Evolutionary conservation across 2,329 filamentous ascomycete genomes (phyloP), one percentile per base, ranked within the genome.

Genomic region (Hymenoscyphus salicellus): DNA sequence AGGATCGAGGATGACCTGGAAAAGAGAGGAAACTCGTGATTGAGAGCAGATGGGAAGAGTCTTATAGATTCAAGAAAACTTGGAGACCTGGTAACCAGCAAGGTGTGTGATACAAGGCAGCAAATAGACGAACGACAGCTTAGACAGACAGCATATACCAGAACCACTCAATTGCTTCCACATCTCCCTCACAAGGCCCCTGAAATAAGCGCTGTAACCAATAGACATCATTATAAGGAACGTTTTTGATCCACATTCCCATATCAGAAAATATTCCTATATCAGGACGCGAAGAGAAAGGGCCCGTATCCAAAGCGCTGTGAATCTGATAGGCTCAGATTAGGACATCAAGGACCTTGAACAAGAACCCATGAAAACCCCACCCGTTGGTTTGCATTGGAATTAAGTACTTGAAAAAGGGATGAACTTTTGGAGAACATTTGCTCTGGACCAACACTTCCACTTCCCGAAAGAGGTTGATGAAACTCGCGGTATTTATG

Each of bases 1-100:
- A 52, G 20, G 46, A 52, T 52, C 46, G 23, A 52, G 46, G 46
- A 26, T 52, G 46, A 52, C 46, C 46, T 52, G 46, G 43, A 52
- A 52, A 52, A 52, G 46, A 52, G 23, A 26, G 10, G 20, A 23
- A 52, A 52, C 8, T 7, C 46, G 26, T 26, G 20, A 52, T 23
- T 52, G 46, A 52, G 46, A 52, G n/a, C 7, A 14, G 46, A 52
- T 52, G 20, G 20, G 10, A 3, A 52, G 20, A 14, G 20, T 52
- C 46, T 52, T 52, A 52, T 52, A 52, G 46, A 26, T 23, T 52
- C 46, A 26, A 52, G 23, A 23, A 52, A 14, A 7, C 20, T 52
- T 52, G 46, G 46, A 14, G 23, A 14, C 46, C 20, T 52, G 11
- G 46, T 52, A 52, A 52, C 46, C 10, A 23, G 23, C 46, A 52